Evolutionary conservation across 139 green algal species (phyloP), one percentile per base, ranked within the genome.

Genomic region (Diplosphaera chodatii): DNA sequence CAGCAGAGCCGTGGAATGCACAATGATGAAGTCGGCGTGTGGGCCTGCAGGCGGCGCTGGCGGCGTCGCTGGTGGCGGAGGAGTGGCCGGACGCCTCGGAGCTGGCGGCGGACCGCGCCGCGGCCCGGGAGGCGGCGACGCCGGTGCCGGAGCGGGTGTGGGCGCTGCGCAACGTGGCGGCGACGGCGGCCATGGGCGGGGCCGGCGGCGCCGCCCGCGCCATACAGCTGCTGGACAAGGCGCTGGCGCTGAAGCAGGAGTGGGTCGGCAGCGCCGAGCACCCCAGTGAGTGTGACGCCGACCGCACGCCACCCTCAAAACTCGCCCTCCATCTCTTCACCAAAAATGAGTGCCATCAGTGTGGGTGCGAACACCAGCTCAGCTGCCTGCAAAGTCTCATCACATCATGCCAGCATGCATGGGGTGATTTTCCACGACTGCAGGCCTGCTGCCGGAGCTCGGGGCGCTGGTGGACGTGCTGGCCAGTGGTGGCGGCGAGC

Each of bases 161-260:
- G 83, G 82, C 83, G 20, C 68, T 89, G 33, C 76, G 78, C 31
- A 89, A 89, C 34, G 83, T 89, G 59, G 81, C 81, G 33, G 68
- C 56, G 48, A 80, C 78, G 30, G 41, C 83, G 48, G 73, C 82
- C 4, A 71, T 89, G 68, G 76, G 77, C 25, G 72, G 70, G 3
- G 48, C 72, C 3, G 75, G 69, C 20, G 83, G 87, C 65, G 28
- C 41, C 3, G 75, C 59, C 0, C 67, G 76, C 3, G 78, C 82
- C 1, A 48, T 75, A 3, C 27, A 72, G 63, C 69, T 88, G 41
- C 74, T 85, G 31, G 81, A 85, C 30, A 71, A 82, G 37, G 82
- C 83, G 10, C 75, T 87, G 31, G 32, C 40, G 29, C 69, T 88
- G 6, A 88, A 87, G 71, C 80, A 85, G 59, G 66, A 82, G 40